phyloP scores from a whole-genome alignment of 345 rosid species.

The Eucalyptus melliodora region DNA sequence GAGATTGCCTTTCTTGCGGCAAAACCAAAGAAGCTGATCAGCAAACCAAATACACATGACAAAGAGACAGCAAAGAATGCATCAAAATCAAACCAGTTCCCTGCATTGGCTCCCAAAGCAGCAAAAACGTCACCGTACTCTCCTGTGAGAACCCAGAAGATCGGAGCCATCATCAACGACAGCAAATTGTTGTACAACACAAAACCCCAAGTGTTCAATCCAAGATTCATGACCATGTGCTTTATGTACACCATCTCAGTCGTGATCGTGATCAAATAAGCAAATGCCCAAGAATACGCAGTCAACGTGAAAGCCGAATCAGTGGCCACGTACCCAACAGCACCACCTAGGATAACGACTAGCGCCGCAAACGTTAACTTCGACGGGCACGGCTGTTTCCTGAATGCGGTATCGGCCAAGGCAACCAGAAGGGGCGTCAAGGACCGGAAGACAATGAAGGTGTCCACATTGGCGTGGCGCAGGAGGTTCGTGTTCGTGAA shows the following conservation, averaged over 20 bases:
- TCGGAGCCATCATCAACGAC: constrained; percentile 84
- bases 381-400: constrained; percentile 81
- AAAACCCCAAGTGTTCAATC: constrained; percentile 96
- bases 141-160: constrained; percentile 84
- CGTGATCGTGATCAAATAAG: constrained; percentile 80
- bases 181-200: constrained; percentile 82
- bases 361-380: constrained; percentile 61
- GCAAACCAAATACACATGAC: constrained; percentile 90
- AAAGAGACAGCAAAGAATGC: constrained; percentile 60
- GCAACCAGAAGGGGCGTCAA: constrained; percentile 94
- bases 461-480: constrained; percentile 96
- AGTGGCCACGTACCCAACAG: constrained; percentile 88
- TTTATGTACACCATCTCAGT: constrained; percentile 98
- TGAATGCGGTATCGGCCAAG: constrained; percentile 66
- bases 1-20: constrained; percentile 90
- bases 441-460: constrained; percentile 88
- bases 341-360: constrained; percentile 67
- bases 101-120: constrained; percentile 34
- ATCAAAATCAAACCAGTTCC: constrained; percentile 44
- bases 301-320: constrained; percentile 81
- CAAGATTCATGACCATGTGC: constrained; percentile 90
- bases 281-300: constrained; percentile 91
- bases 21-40: constrained; percentile 91
- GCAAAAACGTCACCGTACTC: constrained; percentile 61
- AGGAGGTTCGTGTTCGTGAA: constrained; percentile 95